These are phyloP conservation scores for Mycena latifolia DNA, from an alignment of 768 basidiomycete genomes.

Conservation along the genomic window DNA sequence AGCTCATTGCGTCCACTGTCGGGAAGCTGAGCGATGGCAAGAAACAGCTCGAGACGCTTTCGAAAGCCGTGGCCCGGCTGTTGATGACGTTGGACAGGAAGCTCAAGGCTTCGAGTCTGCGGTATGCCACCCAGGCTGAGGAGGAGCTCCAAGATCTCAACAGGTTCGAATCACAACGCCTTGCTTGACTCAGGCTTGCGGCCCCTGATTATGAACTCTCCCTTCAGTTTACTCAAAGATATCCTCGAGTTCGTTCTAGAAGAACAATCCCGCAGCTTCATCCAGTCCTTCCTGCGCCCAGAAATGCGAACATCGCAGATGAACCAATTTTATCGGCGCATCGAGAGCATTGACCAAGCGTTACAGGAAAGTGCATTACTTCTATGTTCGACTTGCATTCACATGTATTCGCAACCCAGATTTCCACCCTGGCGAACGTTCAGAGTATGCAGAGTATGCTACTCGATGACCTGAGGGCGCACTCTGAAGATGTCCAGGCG, in stretches of 20 bases:
- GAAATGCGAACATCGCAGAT: conserved; percentile 11
- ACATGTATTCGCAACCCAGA: background rate
- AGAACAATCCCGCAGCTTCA: conserved; percentile 8
- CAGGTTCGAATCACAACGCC: background rate
- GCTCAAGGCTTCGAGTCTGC: background rate
- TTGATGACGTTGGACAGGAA: conserved; percentile 2
- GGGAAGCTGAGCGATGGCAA: no score
- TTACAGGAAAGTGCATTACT: conserved; percentile 8
- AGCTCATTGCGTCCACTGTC: no score
- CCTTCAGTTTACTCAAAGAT: conserved; percentile 15
- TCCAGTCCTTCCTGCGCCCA: background rate
- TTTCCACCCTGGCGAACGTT: conserved; percentile 15
- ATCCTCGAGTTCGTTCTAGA: conserved; percentile 3
- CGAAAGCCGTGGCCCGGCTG: no score
- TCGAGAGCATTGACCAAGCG: background rate
- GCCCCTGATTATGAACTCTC: no score
- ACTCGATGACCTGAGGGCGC: no score
- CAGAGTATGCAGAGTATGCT: conserved; percentile 14
- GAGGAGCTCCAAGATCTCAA: conserved; percentile 7
- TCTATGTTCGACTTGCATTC: background rate
- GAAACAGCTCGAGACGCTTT: no score
- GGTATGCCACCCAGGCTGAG: background rate
- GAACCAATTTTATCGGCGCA: conserved; percentile 14
- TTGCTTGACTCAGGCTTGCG: background rate
- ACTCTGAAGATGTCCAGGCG: no score